Evolutionary conservation across 2,329 filamentous ascomycete genomes (phyloP).

Genomic region (Alternaria infectoria): DNA sequence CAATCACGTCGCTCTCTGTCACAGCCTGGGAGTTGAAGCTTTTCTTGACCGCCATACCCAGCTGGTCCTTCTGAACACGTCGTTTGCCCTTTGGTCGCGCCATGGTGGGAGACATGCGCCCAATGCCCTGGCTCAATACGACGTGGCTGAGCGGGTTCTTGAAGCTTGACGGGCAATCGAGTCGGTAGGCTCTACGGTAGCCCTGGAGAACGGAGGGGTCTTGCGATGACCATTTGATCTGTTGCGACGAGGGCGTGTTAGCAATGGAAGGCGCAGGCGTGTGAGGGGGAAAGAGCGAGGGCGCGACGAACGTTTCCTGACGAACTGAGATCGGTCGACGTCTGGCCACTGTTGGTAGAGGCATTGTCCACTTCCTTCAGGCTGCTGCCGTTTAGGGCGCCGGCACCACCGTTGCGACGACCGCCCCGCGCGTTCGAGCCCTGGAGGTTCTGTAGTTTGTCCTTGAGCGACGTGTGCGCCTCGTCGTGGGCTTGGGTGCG

Average conservation of each 20-base stretch:
- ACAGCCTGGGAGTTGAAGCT: slow-evolving; percentile 83
- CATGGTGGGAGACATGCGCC: slow-evolving; percentile 77
- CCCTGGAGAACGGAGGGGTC: slow-evolving; percentile 72
- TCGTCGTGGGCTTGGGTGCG: slow-evolving; percentile 46
- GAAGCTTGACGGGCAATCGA: slow-evolving; percentile 75
- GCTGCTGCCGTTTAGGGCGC: slow-evolving; percentile 40
- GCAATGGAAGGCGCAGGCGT: slow-evolving; percentile 2
- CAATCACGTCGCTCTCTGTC: slow-evolving; percentile 82
- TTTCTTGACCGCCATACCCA: slow-evolving; percentile 75
- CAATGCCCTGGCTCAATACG: slow-evolving; percentile 66
- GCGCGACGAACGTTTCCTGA: slow-evolving; percentile 41
- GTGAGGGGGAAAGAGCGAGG: slow-evolving; percentile 6
- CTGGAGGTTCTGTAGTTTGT: slow-evolving; percentile 52
- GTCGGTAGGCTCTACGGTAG: slow-evolving; percentile 76
- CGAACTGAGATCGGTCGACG: slow-evolving; percentile 34
- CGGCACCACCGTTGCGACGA: slow-evolving; percentile 40
- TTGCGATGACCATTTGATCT: slow-evolving; percentile 72
- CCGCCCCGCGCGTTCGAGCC: slow-evolving; percentile 46
- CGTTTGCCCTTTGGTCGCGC: slow-evolving; percentile 68
- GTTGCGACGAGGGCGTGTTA: slow-evolving; percentile 15
- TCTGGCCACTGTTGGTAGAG: slow-evolving; percentile 45
- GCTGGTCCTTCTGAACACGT: slow-evolving; percentile 73
- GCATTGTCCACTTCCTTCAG: slow-evolving; percentile 49
- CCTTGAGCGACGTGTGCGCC: slow-evolving; percentile 46
- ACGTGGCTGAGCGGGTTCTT: slow-evolving; percentile 57